Evolutionary conservation across 768 basidiomycete genomes (phyloP).

Genomic region (Floccularia luteovirens): DNA sequence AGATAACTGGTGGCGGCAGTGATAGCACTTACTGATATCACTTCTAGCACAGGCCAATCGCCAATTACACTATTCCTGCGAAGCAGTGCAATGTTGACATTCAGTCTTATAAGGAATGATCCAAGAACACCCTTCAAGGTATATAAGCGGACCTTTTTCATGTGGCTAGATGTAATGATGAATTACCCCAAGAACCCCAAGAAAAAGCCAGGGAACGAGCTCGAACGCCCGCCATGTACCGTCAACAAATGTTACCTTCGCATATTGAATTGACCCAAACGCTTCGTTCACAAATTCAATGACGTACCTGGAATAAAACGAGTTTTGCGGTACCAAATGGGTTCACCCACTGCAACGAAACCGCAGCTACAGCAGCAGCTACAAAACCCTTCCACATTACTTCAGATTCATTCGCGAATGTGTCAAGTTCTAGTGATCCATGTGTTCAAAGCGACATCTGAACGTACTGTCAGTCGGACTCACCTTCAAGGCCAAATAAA

Average conservation of each 20-base stretch:
- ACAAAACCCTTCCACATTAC: conserved; percentile 88
- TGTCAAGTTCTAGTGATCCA: conserved; percentile 43
- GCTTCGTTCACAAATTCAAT: not conserved
- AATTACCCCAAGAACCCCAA: conserved; percentile 56
- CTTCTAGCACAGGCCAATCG: conserved; percentile 62
- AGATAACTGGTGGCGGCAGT: conserved; percentile 69
- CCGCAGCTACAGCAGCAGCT: conserved; percentile 79
- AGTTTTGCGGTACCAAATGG: conserved; percentile 84
- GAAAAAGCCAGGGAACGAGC: conserved; percentile 61
- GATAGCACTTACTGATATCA: conserved; percentile 50
- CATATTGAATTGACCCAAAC: not conserved
- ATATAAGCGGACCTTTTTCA: conserved; percentile 4
- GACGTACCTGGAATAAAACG: conserved; percentile 63
- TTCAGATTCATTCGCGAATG: conserved; percentile 65
- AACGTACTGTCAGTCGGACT: too few species aligned
- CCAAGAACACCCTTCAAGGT: conserved; percentile 68
- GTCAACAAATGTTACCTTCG: conserved; percentile 46
- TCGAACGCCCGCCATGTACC: conserved; percentile 70
- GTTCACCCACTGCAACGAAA: conserved; percentile 77
- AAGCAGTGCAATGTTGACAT: conserved; percentile 56
- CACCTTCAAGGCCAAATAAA: conserved; percentile 75
- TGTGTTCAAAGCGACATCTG: too few species aligned
- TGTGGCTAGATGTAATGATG: not conserved
- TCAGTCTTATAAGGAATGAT: conserved; percentile 56
- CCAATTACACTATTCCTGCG: conserved; percentile 45